phyloP scores from a whole-genome alignment of 805 yeast species.

The Myxozyma sirexii region DNA sequence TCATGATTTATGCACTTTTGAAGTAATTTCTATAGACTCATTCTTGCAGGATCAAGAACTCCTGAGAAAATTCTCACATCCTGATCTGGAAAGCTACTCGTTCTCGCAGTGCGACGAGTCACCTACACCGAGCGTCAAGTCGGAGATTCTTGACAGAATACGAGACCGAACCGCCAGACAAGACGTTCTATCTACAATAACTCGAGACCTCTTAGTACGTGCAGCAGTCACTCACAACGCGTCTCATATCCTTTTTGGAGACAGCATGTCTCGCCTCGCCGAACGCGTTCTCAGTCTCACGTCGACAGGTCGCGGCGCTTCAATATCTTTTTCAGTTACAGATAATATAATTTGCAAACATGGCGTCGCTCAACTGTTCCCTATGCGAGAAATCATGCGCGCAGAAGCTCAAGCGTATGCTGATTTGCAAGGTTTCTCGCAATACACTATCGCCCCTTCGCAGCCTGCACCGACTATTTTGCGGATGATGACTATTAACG shows the following conservation, averaged over 20 bases:
- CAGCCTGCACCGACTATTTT: constrained; percentile 48
- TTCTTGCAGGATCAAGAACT: constrained; percentile 4
- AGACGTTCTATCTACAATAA: constrained; percentile 58
- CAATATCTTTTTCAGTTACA: constrained; percentile 49
- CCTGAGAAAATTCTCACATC: neutral
- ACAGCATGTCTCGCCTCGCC: constrained; percentile 81
- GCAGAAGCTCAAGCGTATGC: constrained; percentile 67
- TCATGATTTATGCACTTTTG: constrained; percentile 39
- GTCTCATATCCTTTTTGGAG: constrained; percentile 69
- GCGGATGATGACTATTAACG: constrained; percentile 79
- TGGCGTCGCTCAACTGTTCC: constrained; percentile 57
- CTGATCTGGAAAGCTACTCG: constrained; percentile 10
- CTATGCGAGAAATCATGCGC: constrained; percentile 72
- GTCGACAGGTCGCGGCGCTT: constrained; percentile 83
- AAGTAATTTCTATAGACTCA: constrained; percentile 1
- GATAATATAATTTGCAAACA: constrained; percentile 8
- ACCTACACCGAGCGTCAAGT: constrained; percentile 37
- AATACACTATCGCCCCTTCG: constrained; percentile 39
- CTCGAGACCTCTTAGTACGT: constrained; percentile 50
- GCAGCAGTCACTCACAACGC: constrained; percentile 52
- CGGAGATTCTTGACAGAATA: constrained; percentile 49
- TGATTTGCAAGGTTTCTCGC: constrained; percentile 47
- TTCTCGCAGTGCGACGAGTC: neutral
- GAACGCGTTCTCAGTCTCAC: constrained; percentile 76
- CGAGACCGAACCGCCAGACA: constrained; percentile 57